Base-by-base conservation (phyloP, 1,139 yeast species). In the Petasospora fabianii region DNA sequence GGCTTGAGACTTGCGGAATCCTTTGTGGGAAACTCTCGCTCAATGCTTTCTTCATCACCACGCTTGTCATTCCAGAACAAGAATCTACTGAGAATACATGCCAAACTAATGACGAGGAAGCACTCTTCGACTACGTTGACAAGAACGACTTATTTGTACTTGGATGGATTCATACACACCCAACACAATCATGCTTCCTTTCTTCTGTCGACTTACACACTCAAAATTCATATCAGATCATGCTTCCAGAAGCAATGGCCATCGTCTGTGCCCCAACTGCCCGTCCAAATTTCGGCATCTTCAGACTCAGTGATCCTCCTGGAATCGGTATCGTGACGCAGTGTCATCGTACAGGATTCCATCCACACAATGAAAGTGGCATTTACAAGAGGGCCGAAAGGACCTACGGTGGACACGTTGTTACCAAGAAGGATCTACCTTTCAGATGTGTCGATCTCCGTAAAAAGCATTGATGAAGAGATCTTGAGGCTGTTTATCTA, bases 111-210 rank as follows among this genome's bases (percentile, higher is more conserved):
- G 68, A 76, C 52, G 84, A 78, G 49, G 82, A 75, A 47, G 57
- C 61, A 7, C 55, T 77, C 45, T 76, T 77, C 50, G 74, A 70
- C 31, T 73, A 64, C 47, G 66, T 76, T 35, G 83, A 77, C 51
- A 49, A 59, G 28, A 61, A 71, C 39, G 80, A 74, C 46, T 57
- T 78, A 31, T 75, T 78, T 48, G 72, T 78, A 18, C 60, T 78
- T 2, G 84, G 84, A 8, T 78, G 84, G 84, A 78, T 78, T 37
- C 84, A 78, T 55, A 78, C 84, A 7, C 84, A 78, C 52, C 84
- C 84, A 3, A 72, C 82, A 6, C 84, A 78, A 54, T 65, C 80
- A 9, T 78, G 84, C 47, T 78, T 78, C 53, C 55, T 78, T 53
- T 72, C 80, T 13, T 73, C 81, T 1, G 73, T 78, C 36, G 84